These are phyloP conservation scores for Apiospora pterosperma DNA, from an alignment of 2,329 filamentous ascomycete species.

Conservation along the genomic window DNA sequence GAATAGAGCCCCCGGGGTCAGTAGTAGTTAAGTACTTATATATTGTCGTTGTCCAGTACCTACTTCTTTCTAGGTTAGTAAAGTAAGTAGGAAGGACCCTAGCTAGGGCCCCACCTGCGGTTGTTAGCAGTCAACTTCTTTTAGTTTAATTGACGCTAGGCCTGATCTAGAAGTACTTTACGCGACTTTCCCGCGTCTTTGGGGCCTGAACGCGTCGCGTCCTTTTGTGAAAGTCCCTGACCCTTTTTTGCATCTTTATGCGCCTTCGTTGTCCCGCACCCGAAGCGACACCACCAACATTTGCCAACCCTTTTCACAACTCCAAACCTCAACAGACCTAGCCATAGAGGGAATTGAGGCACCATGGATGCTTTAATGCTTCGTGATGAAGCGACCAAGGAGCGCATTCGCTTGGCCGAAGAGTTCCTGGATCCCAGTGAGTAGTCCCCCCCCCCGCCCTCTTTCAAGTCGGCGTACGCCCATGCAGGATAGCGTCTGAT, in stretches of 20 bases:
- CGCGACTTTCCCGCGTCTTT: not conserved
- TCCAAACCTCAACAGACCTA: not conserved
- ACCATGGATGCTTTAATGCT: conserved; percentile 72
- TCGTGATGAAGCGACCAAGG: conserved; percentile 77
- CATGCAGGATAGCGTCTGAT: conserved; percentile 7
- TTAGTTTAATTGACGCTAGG: not conserved
- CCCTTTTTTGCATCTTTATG: conserved; percentile 1
- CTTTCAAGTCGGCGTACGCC: not conserved
- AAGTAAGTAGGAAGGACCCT: no score
- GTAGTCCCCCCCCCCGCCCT: conserved; percentile 25
- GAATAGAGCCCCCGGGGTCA: no score
- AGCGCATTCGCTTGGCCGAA: conserved; percentile 81
- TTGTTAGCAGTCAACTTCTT: not conserved
- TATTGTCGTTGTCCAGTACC: no score
- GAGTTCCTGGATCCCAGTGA: conserved; percentile 93
- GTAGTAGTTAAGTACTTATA: no score
- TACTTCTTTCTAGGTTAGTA: no score
- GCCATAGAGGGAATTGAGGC: conserved; percentile 11
- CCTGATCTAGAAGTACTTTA: not conserved
- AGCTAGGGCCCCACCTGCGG: no score
- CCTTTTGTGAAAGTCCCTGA: not conserved
- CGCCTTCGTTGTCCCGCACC: not conserved
- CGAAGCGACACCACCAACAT: not conserved
- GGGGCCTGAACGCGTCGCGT: not conserved
- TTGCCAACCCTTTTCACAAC: not conserved